A percentile compares a stretch with the other conserved stretches of the same genome.
These are phyloP conservation scores for Suhomyces tanzawaensis DNA, from an alignment of 805 yeast species.

Conservation along the genomic window DNA sequence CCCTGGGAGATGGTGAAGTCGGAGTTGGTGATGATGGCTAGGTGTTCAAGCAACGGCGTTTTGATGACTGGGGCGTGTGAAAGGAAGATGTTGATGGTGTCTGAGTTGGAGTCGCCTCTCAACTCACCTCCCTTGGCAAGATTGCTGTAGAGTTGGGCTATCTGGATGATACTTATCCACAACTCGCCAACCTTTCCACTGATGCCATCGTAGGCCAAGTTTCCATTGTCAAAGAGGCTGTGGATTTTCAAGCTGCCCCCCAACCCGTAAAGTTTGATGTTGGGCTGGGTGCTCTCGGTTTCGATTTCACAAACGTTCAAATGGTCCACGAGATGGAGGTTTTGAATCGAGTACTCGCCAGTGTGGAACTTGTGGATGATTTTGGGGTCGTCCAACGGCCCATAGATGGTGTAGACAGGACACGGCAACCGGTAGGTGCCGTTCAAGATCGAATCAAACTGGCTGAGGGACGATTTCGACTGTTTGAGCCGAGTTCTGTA, in stretches of 20 bases:
- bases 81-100: constrained; percentile 58
- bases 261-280: constrained; percentile 59
- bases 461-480: constrained; percentile 13
- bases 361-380: constrained; percentile 61
- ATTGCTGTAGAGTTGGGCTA: constrained; percentile 54
- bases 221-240: constrained; percentile 55
- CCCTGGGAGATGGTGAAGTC: constrained; percentile 75
- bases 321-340: constrained; percentile 64
- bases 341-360: constrained; percentile 53
- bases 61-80: constrained; percentile 70
- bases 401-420: constrained; percentile 79
- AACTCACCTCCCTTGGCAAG: constrained; percentile 8
- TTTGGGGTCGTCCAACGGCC: constrained; percentile 70
- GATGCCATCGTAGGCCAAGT: constrained; percentile 12
- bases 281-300: constrained; percentile 41
- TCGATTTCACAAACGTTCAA: constrained; percentile 42
- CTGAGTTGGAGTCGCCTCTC: constrained; percentile 9
- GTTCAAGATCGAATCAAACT: constrained; percentile 19
- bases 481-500: constrained; percentile 9
- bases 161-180: constrained; percentile 71
- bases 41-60: constrained; percentile 65
- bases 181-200: constrained; percentile 51
- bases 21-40: constrained; percentile 63
- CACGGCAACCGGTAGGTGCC: constrained; percentile 42
- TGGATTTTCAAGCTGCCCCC: constrained; percentile 72